These are phyloP conservation scores for Piper longum DNA, from an alignment of 164 flowering plant genomes.

Conservation along the genomic window DNA sequence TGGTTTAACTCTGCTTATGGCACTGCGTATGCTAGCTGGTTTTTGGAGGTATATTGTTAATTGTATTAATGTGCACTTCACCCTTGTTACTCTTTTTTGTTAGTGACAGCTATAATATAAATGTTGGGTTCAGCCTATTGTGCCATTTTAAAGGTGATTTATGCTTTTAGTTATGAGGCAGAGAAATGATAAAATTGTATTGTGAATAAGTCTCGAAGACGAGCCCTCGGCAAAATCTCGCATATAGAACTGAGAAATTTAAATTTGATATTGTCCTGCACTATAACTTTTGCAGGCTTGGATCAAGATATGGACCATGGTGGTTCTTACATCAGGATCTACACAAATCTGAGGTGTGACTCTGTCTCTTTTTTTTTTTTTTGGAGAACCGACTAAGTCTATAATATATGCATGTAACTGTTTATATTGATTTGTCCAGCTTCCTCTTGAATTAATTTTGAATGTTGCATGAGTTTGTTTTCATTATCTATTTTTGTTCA, in stretches of 20 bases:
- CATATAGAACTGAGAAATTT: neutral
- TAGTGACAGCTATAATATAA: neutral
- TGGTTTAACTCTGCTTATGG: slow-evolving; percentile 82
- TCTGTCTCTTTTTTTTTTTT: neutral
- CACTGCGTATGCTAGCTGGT: slow-evolving; percentile 64
- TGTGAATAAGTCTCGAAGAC: no score
- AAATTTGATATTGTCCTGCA: neutral
- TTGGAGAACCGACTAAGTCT: neutral
- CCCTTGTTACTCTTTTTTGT: neutral
- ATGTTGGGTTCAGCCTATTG: neutral
- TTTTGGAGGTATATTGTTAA: slow-evolving; percentile 44
- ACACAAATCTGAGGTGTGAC: slow-evolving; percentile 23
- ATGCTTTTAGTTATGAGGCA: neutral
- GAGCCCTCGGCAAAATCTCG: no score
- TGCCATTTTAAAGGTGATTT: neutral
- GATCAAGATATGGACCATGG: slow-evolving; percentile 63
- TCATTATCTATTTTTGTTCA: neutral
- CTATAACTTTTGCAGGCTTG: slow-evolving; percentile 25
- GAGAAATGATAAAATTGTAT: no score
- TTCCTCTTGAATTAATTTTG: neutral
- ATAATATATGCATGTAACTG: neutral
- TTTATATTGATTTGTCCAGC: neutral
- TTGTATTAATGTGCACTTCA: neutral
- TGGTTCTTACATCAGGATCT: slow-evolving; percentile 58
- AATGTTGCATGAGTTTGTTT: neutral